These are phyloP conservation scores for Neurospora cerealis DNA, from an alignment of 495 filamentous ascomycete genomes.

Conservation along the genomic window DNA sequence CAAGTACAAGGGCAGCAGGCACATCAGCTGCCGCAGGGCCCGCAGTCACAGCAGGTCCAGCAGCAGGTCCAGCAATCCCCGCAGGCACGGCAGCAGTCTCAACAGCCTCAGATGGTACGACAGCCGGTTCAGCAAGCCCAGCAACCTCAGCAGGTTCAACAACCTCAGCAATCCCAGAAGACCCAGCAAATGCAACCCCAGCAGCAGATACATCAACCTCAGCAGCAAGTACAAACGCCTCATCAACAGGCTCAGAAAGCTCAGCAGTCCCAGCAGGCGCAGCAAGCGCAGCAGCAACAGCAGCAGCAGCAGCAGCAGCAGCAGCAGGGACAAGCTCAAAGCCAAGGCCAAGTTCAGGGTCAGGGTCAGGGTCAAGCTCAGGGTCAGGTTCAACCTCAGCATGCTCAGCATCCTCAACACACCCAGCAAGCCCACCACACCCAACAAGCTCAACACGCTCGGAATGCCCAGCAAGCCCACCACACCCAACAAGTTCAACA, in stretches of 20 bases:
- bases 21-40: slow-evolving; percentile 3
- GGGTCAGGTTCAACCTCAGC: neutral
- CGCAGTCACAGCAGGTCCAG: neutral
- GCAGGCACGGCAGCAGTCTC: slow-evolving; percentile 4
- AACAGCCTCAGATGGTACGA: slow-evolving; percentile 2
- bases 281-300: neutral
- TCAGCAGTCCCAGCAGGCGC: neutral
- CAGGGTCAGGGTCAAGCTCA: neutral
- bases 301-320: neutral
- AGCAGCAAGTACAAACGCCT: neutral
- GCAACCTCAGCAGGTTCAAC: neutral
- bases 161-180: neutral
- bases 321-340: neutral
- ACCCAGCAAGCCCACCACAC: neutral
- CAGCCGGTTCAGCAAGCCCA: neutral
- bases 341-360: neutral
- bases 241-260: neutral
- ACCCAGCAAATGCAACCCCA: neutral
- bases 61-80: slow-evolving; percentile 16
- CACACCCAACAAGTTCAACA: neutral
- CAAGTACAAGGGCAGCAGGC: neutral
- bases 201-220: neutral
- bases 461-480: neutral
- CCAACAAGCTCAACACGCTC: neutral
- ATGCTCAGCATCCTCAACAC: slow-evolving; percentile 4